Conservation (phyloP, 768 basidiomycete species). For the Kwoniella newhampshirensis region DNA sequence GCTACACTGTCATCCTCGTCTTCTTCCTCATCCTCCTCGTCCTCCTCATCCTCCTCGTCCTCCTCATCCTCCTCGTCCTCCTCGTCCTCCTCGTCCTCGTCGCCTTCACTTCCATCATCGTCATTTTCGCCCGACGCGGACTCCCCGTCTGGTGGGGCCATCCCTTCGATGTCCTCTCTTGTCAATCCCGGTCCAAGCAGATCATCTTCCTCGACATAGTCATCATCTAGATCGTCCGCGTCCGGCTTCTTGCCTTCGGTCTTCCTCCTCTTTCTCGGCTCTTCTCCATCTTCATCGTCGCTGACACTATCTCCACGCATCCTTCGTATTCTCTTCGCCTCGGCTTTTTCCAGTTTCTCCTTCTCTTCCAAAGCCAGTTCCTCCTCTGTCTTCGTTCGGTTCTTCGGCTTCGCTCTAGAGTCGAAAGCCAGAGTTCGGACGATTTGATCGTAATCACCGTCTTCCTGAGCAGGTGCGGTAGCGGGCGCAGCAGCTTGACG, state of each 20-base stretch:
- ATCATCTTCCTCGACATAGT: constrained; percentile 57
- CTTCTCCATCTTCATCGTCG: constrained; percentile 60
- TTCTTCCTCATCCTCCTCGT: constrained; percentile 54
- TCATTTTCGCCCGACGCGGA: constrained; percentile 43
- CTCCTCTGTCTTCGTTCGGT: constrained; percentile 94
- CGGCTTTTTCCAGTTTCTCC: constrained; percentile 79
- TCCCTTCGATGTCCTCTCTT: constrained; percentile 53
- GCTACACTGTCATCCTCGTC: constrained; percentile 48
- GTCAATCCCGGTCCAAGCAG: constrained; percentile 39
- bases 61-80: constrained; percentile 51
- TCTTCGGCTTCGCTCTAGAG: constrained; percentile 86
- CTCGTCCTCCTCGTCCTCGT: constrained; percentile 53
- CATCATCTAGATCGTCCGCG: constrained; percentile 90
- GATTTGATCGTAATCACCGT: constrained; percentile 79
- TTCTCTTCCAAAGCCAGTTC: constrained; percentile 87
- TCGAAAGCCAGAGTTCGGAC: constrained; percentile 93
- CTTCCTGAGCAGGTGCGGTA: constrained; percentile 32
- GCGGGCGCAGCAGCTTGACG: constrained; percentile 16
- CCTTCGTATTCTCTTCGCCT: constrained; percentile 70
- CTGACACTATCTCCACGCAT: constrained; percentile 78
- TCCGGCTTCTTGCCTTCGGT: constrained; percentile 59
- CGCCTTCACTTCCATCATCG: constrained; percentile 29
- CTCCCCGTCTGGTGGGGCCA: constrained; percentile 41
- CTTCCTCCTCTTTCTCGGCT: constrained; percentile 37
- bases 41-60: constrained; percentile 54